Base-by-base conservation (phyloP, 495 filamentous ascomycete genomes). In the Beverwykella pulmonaria region DNA sequence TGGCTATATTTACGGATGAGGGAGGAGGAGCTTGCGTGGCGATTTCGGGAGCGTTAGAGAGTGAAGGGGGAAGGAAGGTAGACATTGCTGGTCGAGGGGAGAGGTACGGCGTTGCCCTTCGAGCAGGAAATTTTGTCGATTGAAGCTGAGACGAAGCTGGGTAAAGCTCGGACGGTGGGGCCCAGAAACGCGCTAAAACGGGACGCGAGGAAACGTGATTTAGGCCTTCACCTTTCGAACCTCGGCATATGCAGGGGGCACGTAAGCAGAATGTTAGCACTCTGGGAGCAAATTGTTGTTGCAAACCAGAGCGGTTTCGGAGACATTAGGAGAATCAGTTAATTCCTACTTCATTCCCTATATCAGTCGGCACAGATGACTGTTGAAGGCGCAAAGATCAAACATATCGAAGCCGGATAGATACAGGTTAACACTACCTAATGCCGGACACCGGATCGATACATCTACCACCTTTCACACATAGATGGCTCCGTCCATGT, bases 131-230 rank as follows among this genome's bases (percentile, higher is more conserved):
- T n/a, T n/a, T n/a, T n/a, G n/a, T n/a, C n/a, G 7, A 39, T 61
- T 47, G 41, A n/a, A 20, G 15, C 10, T n/a, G 8, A 19, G 14
- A n/a, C 17, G 14, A n/a, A 26, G 53, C 15, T 53, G 50, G 19
- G 50, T 26, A 23, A 36, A 27, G 29, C 29, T 46, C n/a, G 44
- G 17, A 19, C 22, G 59, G 49, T 49, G 27, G 12, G 36, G 48
- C 30, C 19, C 23, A n/a, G n/a, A 63, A 19, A 36, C 46, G 19
- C 44, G 39, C 47, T 48, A 46, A 23, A 47, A 30, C n/a, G 22
- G 9, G 39, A 50, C 58, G 58, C 58, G 58, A 52, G 30, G 8
- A 27, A 59, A 59, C 56, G 56, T 59, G 56, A 59, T 48, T 22
- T 19, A 32, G 36, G 19, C 22, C 10, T 32, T 29, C 22, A 53